phyloP scores from a whole-genome alignment of 2,329 filamentous ascomycete species.

The Aspergillus pseudoviridinutans region DNA sequence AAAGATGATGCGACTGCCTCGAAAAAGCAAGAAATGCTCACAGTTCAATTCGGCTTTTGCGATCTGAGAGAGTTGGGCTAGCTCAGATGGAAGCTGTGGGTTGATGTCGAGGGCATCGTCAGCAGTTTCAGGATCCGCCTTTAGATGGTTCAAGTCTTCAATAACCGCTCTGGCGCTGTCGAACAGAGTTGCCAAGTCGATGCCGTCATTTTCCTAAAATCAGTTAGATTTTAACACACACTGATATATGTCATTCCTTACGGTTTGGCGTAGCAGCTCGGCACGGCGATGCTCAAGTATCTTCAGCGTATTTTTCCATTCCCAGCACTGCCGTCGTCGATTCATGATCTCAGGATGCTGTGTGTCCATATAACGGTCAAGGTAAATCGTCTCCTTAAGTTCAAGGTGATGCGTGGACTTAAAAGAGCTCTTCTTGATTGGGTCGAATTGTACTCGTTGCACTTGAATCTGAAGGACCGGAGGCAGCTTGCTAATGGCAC shows the following conservation, averaged over 20 bases:
- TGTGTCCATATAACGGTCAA: conserved; percentile 79
- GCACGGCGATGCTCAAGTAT: conserved; percentile 48
- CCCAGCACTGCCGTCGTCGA: conserved; percentile 68
- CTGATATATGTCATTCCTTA: conserved; percentile 10
- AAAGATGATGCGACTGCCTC: background rate
- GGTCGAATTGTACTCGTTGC: conserved; percentile 72
- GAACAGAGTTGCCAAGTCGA: conserved; percentile 31
- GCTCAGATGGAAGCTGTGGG: conserved; percentile 34
- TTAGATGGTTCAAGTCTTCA: conserved; percentile 36
- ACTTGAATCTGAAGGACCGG: conserved; percentile 87
- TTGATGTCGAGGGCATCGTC: conserved; percentile 44
- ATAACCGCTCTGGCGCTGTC: conserved; percentile 41
- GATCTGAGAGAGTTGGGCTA: conserved; percentile 45
- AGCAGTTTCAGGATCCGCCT: conserved; percentile 25
- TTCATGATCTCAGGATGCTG: conserved; percentile 59
- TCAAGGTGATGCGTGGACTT: conserved; percentile 76
- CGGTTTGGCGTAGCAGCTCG: conserved; percentile 38
- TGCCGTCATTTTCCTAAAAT: conserved; percentile 18
- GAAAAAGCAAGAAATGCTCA: conserved; percentile 18
- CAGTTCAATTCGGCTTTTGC: conserved; percentile 46
- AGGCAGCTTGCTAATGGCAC: conserved; percentile 70
- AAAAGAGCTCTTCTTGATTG: conserved; percentile 53
- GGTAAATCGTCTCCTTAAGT: conserved; percentile 75
- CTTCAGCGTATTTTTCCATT: conserved; percentile 62
- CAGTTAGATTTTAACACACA: conserved; percentile 3